These are phyloP conservation scores for Chalciporus sphaerocephalus DNA, from an alignment of 768 basidiomycete genomes.

Conservation along the genomic window DNA sequence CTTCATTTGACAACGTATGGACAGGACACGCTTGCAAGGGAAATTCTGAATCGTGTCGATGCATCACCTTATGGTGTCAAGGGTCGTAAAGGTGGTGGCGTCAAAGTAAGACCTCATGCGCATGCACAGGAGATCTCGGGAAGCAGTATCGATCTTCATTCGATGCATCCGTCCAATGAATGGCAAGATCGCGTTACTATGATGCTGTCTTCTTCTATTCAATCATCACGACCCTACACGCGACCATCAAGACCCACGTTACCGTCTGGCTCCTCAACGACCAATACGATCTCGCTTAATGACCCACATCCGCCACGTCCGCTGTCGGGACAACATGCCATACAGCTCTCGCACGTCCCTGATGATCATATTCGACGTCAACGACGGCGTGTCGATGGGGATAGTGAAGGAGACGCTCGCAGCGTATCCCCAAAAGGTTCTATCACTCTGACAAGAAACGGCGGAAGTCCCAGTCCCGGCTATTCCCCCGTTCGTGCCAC, in stretches of 20 bases:
- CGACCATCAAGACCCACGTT: neutral
- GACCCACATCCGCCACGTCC: slow-evolving; percentile 10
- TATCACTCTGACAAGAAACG: slow-evolving; percentile 6
- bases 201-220: slow-evolving; percentile 21
- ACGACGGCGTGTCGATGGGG: slow-evolving; percentile 42
- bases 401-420: slow-evolving; percentile 5
- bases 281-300: slow-evolving; percentile 9
- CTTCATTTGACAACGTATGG: slow-evolving; percentile 9
- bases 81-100: slow-evolving; percentile 52
- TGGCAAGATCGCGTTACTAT: slow-evolving; percentile 69
- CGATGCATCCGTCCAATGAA: slow-evolving; percentile 74
- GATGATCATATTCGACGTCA: slow-evolving; percentile 41
- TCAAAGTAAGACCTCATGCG: slow-evolving; percentile 24
- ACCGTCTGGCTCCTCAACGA: neutral
- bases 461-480: slow-evolving; percentile 17
- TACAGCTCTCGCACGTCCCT: slow-evolving; percentile 8
- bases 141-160: slow-evolving; percentile 40
- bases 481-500: slow-evolving; percentile 15
- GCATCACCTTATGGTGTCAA: slow-evolving; percentile 73
- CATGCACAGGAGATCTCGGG: slow-evolving; percentile 17
- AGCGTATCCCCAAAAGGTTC: slow-evolving; percentile 9
- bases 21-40: slow-evolving; percentile 73
- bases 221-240: slow-evolving; percentile 1
- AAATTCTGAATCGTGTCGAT: slow-evolving; percentile 81
- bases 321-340: slow-evolving; percentile 6